Evolutionary conservation across 2,329 filamentous ascomycete species (phyloP), one percentile per base, ranked within the genome.

Genomic region (Hypomyces perniciosus): DNA sequence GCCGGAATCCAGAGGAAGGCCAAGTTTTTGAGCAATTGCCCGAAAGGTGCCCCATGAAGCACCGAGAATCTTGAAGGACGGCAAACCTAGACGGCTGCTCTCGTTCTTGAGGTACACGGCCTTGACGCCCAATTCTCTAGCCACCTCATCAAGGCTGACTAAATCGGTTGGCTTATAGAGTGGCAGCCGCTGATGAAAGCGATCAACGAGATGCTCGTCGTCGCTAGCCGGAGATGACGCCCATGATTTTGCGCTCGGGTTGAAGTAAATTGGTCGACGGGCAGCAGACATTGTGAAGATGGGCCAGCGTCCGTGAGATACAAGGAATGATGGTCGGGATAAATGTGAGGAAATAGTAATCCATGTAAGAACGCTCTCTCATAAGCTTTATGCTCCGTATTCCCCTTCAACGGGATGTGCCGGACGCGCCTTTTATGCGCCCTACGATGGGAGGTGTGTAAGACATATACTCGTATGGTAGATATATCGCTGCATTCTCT

Each of bases 41-140:
- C 78, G 76, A 58, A 81, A 84, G 3, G 79, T 75, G 0, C 80
- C 86, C 86, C 86, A 92, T 1, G 84, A 87, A 1, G 88, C 87
- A 20, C 88, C 88, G 0, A 91, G 76, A 41, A 91, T 87, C 66
- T 93, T 93, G 2, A 91, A 92, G 0, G 86, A 78, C 0, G 85
- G 85, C 2, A 91, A 72, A 0, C 83, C 83, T 35, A 89, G 80
- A 5, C 87, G 78, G 48, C 68, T 72, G 29, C 79, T 82, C 64
- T 92, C 87, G 59, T 90, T 81, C 61, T 92, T 92, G 56, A 90
- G 61, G 35, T 83, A 74, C 4, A 91, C 72, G 5, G 74, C 68
- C 1, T 68, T 66, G 8, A 88, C 68, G 0, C 78, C 78, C 0
- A 90, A 65, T 10, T 83, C 73, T 2, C 68, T 57, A 0, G 86